Percentiles rank a stretch among this genome's conserved stretches.
These are phyloP conservation scores for Ustilago hordei DNA, from an alignment of 1,284 basidiomycete genomes.

Conservation along the genomic window DNA sequence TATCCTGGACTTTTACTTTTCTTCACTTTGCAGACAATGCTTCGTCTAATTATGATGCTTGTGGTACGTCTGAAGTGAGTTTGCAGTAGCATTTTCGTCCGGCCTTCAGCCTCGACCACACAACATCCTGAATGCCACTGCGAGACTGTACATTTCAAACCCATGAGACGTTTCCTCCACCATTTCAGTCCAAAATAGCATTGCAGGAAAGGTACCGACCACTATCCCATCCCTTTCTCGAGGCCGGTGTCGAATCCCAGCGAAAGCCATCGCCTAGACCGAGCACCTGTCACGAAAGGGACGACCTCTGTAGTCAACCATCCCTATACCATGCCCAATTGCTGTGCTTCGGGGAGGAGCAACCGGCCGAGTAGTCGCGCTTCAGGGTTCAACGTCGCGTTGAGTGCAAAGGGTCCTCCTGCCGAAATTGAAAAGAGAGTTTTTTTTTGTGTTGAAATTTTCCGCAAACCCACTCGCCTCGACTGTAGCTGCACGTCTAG, in stretches of 20 bases:
- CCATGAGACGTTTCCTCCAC: too few species aligned
- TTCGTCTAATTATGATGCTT: background rate
- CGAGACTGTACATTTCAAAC: too few species aligned
- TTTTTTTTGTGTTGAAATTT: slow-evolving; percentile 16
- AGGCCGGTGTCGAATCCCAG: too few species aligned
- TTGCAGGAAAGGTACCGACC: too few species aligned
- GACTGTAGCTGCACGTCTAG: background rate
- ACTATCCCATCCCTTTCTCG: too few species aligned
- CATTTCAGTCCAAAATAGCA: too few species aligned
- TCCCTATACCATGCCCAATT: background rate
- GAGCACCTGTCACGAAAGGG: too few species aligned
- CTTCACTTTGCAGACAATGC: slow-evolving; percentile 1
- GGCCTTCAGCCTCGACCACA: too few species aligned
- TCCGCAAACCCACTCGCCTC: background rate
- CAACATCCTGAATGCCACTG: too few species aligned
- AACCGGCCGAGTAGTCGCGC: slow-evolving; percentile 5
- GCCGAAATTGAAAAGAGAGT: background rate
- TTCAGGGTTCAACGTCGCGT: background rate
- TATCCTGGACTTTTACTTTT: slow-evolving; percentile 13
- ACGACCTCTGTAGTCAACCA: background rate
- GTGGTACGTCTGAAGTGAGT: too few species aligned
- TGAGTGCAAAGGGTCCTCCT: slow-evolving; percentile 8
- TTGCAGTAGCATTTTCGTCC: too few species aligned
- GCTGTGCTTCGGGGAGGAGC: background rate
- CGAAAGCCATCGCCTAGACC: too few species aligned